These are phyloP conservation scores for Henningerozyma blattae DNA, from an alignment of 805 yeast species.

Conservation along the genomic window DNA sequence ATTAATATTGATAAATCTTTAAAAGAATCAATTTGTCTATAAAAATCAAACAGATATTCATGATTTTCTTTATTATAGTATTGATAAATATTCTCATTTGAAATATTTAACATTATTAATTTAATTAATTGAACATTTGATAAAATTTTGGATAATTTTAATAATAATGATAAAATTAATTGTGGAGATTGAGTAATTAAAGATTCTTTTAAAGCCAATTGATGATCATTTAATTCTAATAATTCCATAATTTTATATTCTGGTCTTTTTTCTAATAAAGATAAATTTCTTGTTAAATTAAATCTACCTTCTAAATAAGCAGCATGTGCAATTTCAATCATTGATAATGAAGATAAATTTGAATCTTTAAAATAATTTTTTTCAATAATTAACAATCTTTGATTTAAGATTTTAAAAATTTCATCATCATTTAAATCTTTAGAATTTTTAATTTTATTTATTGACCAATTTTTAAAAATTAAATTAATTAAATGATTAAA, in stretches of 20 bases:
- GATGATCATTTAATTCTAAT: constrained; percentile 60
- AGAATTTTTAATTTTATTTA: constrained; percentile 48
- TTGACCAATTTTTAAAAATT: constrained; percentile 74
- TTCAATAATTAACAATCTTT: constrained; percentile 4
- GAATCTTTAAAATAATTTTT: too few species aligned
- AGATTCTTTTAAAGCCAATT: constrained; percentile 55
- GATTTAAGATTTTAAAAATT: constrained; percentile 36
- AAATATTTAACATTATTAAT: constrained; percentile 36
- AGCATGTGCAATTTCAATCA: constrained; percentile 14
- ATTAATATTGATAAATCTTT: constrained; percentile 34
- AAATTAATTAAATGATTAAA: constrained; percentile 28
- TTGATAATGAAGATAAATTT: constrained; percentile 28
- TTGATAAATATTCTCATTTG: constrained; percentile 20
- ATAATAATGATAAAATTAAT: constrained; percentile 34
- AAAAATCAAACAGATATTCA: constrained; percentile 39
- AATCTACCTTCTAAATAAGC: constrained; percentile 56
- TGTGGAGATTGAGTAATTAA: constrained; percentile 50
- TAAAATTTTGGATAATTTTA: constrained; percentile 39
- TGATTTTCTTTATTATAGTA: constrained; percentile 25
- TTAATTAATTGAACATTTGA: constrained; percentile 60
- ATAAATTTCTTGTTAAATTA: constrained; percentile 51
- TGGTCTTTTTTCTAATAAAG: constrained; percentile 50
- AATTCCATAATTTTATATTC: constrained; percentile 50
- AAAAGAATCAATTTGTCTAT: constrained; percentile 51
- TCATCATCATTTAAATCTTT: constrained; percentile 44